Conservation (phyloP, 345 rosid species). For the Ceriops zippeliana region DNA sequence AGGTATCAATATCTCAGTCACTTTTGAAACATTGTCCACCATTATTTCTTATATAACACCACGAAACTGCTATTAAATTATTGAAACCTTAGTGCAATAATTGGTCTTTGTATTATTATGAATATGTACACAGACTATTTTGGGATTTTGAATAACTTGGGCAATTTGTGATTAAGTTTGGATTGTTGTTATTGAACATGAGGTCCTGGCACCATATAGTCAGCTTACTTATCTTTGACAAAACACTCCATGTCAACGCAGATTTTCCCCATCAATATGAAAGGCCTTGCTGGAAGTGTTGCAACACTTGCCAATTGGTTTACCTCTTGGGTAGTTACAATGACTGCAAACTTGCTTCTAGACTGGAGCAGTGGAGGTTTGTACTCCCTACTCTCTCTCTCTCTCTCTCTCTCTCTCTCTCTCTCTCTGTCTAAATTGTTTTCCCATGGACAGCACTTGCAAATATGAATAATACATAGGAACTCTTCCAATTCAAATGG, state of each 20-base stretch:
- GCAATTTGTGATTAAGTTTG: no score
- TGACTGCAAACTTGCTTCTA: constrained; percentile 90
- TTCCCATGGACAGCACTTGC: not conserved
- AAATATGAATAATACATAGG: not conserved
- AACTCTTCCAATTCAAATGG: not conserved
- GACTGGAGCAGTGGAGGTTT: constrained; percentile 86
- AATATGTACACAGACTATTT: no score
- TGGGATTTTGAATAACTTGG: no score
- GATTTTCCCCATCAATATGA: constrained; percentile 90
- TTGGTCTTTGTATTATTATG: no score
- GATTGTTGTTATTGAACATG: no score
- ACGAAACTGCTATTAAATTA: no score
- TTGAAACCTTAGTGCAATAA: no score
- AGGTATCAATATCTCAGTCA: constrained; percentile 42
- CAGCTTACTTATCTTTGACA: no score
- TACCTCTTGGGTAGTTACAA: constrained; percentile 53
- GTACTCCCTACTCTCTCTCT: constrained; percentile 14
- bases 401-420: constrained; percentile 20
- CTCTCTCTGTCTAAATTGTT: not conserved
- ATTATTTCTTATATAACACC: no score
- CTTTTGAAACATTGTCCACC: not conserved
- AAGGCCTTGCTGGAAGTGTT: constrained; percentile 88
- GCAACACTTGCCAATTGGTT: constrained; percentile 90
- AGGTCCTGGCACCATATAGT: no score
- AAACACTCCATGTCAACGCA: constrained; percentile 31